Evolutionary conservation across 331 rosid species (phyloP).

Genomic region (Quercus phellos): DNA sequence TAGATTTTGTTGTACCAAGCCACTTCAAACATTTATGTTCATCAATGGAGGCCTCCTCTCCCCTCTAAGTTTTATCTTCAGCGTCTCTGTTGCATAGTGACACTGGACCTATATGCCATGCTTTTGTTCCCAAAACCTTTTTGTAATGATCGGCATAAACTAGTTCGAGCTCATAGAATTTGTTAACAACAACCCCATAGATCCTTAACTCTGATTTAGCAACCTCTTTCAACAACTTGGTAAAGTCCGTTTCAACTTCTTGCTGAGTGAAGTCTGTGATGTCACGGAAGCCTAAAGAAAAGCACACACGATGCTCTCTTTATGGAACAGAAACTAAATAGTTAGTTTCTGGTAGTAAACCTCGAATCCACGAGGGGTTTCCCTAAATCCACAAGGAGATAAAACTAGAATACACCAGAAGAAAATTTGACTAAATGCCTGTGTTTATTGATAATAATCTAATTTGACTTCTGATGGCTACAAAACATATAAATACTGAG

Average conservation of each 20-base stretch:
- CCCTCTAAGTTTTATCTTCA: constrained; percentile 37
- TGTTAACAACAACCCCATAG: constrained; percentile 47
- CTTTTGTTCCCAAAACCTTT: constrained; percentile 34
- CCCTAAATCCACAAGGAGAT: too few relatives aligned
- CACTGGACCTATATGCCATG: constrained; percentile 66
- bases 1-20: constrained; percentile 44
- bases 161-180: constrained; percentile 52
- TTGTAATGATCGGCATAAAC: constrained; percentile 46
- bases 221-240: neutral
- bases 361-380: too few relatives aligned
- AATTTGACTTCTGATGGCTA: too few relatives aligned
- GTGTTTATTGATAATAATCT: too few relatives aligned
- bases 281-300: too few relatives aligned
- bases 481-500: too few relatives aligned
- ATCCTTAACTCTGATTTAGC: constrained; percentile 19
- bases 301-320: too few relatives aligned
- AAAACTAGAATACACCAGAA: too few relatives aligned
- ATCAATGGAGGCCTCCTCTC: constrained; percentile 29
- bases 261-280: neutral
- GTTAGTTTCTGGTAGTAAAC: too few relatives aligned
- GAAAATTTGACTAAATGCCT: too few relatives aligned
- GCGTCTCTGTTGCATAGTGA: constrained; percentile 30
- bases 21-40: constrained; percentile 51
- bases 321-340: too few relatives aligned
- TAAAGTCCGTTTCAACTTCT: neutral